A percentile compares a stretch with the other conserved stretches of the same genome.
These are phyloP conservation scores for Jamesozyma piceae DNA, from an alignment of 805 yeast genomes.

Conservation along the genomic window DNA sequence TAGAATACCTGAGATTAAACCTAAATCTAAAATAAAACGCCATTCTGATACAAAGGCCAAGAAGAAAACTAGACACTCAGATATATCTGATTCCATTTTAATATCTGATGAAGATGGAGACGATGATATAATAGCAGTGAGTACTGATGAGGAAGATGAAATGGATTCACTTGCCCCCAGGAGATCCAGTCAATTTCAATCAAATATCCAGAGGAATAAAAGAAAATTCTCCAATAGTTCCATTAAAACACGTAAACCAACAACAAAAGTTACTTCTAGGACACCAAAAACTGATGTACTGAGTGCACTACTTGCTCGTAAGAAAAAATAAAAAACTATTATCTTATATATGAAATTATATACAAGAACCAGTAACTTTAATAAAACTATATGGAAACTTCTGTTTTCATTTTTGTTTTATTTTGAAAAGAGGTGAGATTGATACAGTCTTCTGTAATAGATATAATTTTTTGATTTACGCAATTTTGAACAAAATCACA, in stretches of 20 bases:
- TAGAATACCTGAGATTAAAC: neutral
- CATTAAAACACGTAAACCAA: slow-evolving; percentile 5
- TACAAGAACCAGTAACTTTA: too few species aligned
- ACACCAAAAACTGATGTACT: slow-evolving; percentile 29
- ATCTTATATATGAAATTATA: too few species aligned
- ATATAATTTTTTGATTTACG: too few species aligned
- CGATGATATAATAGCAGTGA: neutral
- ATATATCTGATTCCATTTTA: neutral
- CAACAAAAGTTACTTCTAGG: slow-evolving; percentile 9
- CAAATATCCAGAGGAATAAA: neutral
- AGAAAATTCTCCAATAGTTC: neutral
- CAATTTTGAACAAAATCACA: too few species aligned
- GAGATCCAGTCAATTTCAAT: neutral
- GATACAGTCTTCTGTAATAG: too few species aligned
- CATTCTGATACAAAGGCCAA: neutral
- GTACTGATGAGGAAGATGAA: slow-evolving; percentile 1
- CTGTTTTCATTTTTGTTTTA: too few species aligned
- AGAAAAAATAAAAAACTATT: slow-evolving; percentile 11
- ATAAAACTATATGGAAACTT: too few species aligned
- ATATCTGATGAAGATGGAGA: slow-evolving; percentile 3
- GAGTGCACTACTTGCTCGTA: slow-evolving; percentile 21
- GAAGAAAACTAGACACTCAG: neutral
- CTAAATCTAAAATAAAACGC: neutral
- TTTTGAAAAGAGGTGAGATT: too few species aligned
- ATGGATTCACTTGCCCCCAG: neutral